Conservation (phyloP, 1,284 basidiomycete species). For the Pseudozyma pruni region DNA sequence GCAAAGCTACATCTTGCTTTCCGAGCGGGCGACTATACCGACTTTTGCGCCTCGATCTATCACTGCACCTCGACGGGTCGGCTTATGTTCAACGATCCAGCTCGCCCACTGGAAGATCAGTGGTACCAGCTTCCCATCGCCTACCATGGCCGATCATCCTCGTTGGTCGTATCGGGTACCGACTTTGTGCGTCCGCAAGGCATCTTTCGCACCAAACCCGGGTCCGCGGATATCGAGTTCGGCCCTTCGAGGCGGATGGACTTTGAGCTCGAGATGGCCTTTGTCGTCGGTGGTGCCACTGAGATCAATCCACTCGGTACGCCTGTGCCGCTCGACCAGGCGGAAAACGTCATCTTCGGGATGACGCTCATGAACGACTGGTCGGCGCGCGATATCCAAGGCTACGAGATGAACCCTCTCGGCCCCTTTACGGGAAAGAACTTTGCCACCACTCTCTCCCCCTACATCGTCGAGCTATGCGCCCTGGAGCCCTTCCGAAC, state of each 20-base stretch:
- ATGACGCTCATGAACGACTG: constrained; percentile 54
- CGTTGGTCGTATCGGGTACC: constrained; percentile 23
- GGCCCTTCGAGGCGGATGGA: constrained; percentile 31
- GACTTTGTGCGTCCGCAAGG: constrained; percentile 24
- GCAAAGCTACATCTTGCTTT: constrained; percentile 31
- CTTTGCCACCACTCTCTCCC: constrained; percentile 35
- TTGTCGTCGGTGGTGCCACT: constrained; percentile 19
- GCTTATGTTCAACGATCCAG: constrained; percentile 35
- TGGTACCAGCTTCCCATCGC: constrained; percentile 40
- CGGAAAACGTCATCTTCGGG: constrained; percentile 35
- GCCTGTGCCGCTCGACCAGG: constrained; percentile 13
- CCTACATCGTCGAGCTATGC: constrained; percentile 14
- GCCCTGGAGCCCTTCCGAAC: constrained; percentile 26
- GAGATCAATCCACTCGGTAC: constrained; percentile 14
- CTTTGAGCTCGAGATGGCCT: constrained; percentile 52
- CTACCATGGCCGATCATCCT: constrained; percentile 44
- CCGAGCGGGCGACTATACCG: constrained; percentile 41
- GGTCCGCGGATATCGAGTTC: constrained; percentile 12
- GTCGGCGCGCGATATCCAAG: constrained; percentile 42
- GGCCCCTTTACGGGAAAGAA: constrained; percentile 23
- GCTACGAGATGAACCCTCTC: constrained; percentile 29
- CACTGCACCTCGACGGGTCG: constrained; percentile 37
- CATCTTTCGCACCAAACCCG: constrained; percentile 25
- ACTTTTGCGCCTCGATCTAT: constrained; percentile 41
- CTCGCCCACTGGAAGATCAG: constrained; percentile 27